Evolutionary conservation across 1,284 basidiomycete genomes (phyloP).

Genomic region (Athelia sp.): DNA sequence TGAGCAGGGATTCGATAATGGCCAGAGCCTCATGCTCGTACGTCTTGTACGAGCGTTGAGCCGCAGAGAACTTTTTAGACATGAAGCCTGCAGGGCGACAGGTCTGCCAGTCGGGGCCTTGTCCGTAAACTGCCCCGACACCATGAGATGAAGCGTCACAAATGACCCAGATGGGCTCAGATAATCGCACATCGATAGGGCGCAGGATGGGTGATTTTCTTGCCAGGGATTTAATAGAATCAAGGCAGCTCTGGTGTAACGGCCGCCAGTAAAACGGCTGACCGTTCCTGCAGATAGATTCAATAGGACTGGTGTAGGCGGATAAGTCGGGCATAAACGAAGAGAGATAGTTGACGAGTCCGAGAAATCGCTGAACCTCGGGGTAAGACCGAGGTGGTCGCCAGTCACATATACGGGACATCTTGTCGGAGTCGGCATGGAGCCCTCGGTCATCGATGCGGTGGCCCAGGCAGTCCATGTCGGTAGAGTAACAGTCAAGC

Average conservation of each 20-base stretch:
- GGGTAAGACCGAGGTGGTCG: slow-evolving; percentile 11
- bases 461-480: slow-evolving; percentile 14
- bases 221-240: neutral
- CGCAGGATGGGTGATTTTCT: slow-evolving; percentile 1
- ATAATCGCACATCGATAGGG: slow-evolving; percentile 9
- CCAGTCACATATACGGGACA: slow-evolving; percentile 15
- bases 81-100: slow-evolving; percentile 27
- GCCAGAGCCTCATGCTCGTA: slow-evolving; percentile 32
- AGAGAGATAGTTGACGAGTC: slow-evolving; percentile 22
- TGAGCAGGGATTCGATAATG: slow-evolving; percentile 27
- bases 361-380: slow-evolving; percentile 23
- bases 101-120: slow-evolving; percentile 22
- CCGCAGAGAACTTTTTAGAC: slow-evolving; percentile 30
- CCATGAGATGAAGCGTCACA: slow-evolving; percentile 22
- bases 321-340: slow-evolving; percentile 19
- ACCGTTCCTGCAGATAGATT: slow-evolving; percentile 4
- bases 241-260: neutral
- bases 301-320: slow-evolving; percentile 8
- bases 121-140: slow-evolving; percentile 22
- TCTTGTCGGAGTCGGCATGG: slow-evolving; percentile 11
- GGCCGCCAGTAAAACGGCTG: neutral
- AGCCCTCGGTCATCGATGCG: slow-evolving; percentile 10
- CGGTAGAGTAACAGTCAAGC: slow-evolving; percentile 12
- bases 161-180: slow-evolving; percentile 18
- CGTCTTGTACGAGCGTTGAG: slow-evolving; percentile 33